Conservation (phyloP, 164 flowering plant genomes). For the Vitis amurensis region DNA sequence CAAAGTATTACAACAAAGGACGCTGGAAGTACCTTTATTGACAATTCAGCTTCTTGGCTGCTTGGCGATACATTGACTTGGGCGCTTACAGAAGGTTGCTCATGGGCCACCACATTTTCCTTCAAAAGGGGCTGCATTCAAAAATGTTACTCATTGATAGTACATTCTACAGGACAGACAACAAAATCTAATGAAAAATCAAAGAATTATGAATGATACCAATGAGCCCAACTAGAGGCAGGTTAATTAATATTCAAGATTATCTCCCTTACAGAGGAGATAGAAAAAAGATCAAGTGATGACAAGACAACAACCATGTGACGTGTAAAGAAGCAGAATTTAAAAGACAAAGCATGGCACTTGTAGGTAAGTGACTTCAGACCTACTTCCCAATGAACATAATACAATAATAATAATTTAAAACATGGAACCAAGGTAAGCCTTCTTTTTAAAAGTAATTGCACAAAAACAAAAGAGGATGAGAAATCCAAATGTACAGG, state of each 20-base stretch:
- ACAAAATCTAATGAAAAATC: background rate
- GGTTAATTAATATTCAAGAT: background rate
- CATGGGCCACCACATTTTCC: slow-evolving; percentile 16
- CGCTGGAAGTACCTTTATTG: slow-evolving; percentile 52
- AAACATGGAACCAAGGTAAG: too few relatives aligned
- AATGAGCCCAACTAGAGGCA: background rate
- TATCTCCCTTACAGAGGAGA: background rate
- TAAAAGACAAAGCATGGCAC: too few relatives aligned
- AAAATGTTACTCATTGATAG: too few relatives aligned
- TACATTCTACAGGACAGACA: background rate
- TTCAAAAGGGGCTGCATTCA: slow-evolving; percentile 30
- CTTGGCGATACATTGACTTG: slow-evolving; percentile 43
- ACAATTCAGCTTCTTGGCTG: slow-evolving; percentile 36
- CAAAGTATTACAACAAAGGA: background rate
- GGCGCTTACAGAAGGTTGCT: slow-evolving; percentile 35
- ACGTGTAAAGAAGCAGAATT: too few relatives aligned
- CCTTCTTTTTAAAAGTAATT: too few relatives aligned
- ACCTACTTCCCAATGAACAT: too few relatives aligned
- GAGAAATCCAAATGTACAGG: too few relatives aligned
- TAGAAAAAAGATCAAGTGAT: background rate
- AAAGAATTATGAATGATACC: background rate
- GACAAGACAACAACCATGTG: too few relatives aligned
- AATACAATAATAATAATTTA: too few relatives aligned
- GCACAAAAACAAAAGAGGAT: too few relatives aligned
- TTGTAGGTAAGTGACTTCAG: too few relatives aligned